Conservation (phyloP, 768 basidiomycete genomes). For the Pulveroboletus sp. region DNA sequence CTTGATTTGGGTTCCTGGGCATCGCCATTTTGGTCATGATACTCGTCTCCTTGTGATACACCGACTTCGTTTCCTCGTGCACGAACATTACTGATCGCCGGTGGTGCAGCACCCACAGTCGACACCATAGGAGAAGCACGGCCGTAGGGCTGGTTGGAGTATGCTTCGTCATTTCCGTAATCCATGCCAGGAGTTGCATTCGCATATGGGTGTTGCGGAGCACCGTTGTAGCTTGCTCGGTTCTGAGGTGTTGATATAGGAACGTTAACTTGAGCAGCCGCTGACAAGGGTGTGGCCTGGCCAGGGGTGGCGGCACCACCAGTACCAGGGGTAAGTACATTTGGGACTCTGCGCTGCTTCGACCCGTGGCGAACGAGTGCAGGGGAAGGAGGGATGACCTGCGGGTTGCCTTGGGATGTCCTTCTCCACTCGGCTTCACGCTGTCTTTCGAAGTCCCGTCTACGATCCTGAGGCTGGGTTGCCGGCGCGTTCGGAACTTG, state of each 20-base stretch:
- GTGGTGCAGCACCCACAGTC: constrained; percentile 60
- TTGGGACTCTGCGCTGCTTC: constrained; percentile 62
- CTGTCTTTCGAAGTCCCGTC: constrained; percentile 47
- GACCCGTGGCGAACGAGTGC: constrained; percentile 75
- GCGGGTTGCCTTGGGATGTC: constrained; percentile 49
- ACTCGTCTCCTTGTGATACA: constrained; percentile 56
- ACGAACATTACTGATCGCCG: constrained; percentile 68
- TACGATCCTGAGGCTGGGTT: constrained; percentile 51
- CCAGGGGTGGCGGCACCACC: constrained; percentile 42
- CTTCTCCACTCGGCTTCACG: constrained; percentile 63
- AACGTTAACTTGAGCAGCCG: constrained; percentile 70
- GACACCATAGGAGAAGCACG: constrained; percentile 80
- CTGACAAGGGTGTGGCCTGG: constrained; percentile 66
- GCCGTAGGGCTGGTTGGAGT: constrained; percentile 62
- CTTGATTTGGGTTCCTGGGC: constrained; percentile 48
- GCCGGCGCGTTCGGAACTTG: constrained; percentile 56
- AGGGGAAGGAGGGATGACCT: constrained; percentile 66
- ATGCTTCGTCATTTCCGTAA: constrained; percentile 55
- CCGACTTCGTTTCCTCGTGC: constrained; percentile 68
- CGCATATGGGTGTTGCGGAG: constrained; percentile 67
- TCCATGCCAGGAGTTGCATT: constrained; percentile 57
- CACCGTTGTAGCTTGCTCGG: constrained; percentile 40
- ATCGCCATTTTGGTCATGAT: constrained; percentile 51
- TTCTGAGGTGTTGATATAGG: constrained; percentile 53
- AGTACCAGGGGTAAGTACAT: constrained; percentile 53